phyloP scores from a whole-genome alignment of 192 early-diverging fungal genomes.

The Dispira simplex region DNA sequence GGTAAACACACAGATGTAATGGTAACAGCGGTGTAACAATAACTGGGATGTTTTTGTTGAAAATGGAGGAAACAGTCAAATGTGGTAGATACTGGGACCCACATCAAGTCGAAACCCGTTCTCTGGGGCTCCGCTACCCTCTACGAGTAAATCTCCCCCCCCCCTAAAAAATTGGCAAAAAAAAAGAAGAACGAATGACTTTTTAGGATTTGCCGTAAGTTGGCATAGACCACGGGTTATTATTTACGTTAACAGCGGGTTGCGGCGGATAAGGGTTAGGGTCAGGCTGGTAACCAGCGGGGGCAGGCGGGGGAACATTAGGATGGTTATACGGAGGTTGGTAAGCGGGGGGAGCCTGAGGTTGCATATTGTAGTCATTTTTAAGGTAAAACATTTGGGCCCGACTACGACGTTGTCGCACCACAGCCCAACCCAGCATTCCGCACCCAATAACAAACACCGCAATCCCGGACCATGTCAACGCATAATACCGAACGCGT shows the following conservation, averaged over 20 bases:
- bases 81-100: no score
- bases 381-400: not conserved
- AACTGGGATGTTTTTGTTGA: no score
- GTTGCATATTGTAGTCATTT: not conserved
- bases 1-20: no score
- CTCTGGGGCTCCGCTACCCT: not conserved
- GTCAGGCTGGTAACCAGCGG: not conserved
- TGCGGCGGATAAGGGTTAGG: not conserved
- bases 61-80: no score
- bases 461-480: not conserved
- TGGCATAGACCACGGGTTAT: not conserved
- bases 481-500: not conserved
- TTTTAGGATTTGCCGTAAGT: not conserved
- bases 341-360: not conserved
- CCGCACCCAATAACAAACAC: not conserved
- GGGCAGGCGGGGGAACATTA: not conserved
- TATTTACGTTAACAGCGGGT: not conserved
- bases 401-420: not conserved
- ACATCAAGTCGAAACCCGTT: not conserved
- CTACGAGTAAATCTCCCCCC: not conserved
- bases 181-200: not conserved
- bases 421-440: not conserved
- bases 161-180: not conserved
- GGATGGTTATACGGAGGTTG: not conserved
- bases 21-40: no score